Base-by-base conservation (phyloP, 169 alveolate genomes). In the Plasmodium gonderi region DNA sequence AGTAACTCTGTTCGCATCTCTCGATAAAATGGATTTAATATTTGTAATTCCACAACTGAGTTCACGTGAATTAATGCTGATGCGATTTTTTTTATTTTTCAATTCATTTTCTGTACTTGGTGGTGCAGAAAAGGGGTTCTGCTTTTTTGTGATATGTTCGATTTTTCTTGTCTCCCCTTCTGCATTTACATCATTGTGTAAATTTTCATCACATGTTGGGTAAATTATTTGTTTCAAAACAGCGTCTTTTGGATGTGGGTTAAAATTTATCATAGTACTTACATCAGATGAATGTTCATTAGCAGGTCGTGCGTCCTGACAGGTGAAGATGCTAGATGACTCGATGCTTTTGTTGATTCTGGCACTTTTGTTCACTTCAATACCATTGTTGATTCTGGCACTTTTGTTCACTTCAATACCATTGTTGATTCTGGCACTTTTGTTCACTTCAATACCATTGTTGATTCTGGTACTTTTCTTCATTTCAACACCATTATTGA, bases 361-460 rank as follows among this genome's bases (percentile, higher is more conserved):
- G 54, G 40, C 20, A 69, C 64, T 42, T 54, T 82, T 82, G 9
- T n/a, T 64, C 14, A 72, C 33, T 69, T 69, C 64, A 38, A 82
- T 60, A 20, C 51, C 51, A 29, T 82, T 47, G 51, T 79, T 82
- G 45, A 82, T 82, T 82, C 64, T 82, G 17, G 23, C n/a, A 0
- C 2, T 54, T 8, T 45, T 36, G 17, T 36, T 40, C 76, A 31
- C 54, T 45, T 44, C n/a, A 51, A 38, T 20, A 69, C 64, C 17
- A 36, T 82, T 82, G 9, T n/a, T 64, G 14, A 72, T 23, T 69
- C 42, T 82, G 40, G 23, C n/a, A 0, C 2, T 54, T 8, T 45
- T 36, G 17, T 36, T 40, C 76, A 31, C 54, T 45, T 44, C n/a
- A 51, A 38, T 20, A 69, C 64, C 17, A 36, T 82, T 82, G 9